Evolutionary conservation across 345 rosid genomes (phyloP).

Genomic region (Ricinus communis): DNA sequence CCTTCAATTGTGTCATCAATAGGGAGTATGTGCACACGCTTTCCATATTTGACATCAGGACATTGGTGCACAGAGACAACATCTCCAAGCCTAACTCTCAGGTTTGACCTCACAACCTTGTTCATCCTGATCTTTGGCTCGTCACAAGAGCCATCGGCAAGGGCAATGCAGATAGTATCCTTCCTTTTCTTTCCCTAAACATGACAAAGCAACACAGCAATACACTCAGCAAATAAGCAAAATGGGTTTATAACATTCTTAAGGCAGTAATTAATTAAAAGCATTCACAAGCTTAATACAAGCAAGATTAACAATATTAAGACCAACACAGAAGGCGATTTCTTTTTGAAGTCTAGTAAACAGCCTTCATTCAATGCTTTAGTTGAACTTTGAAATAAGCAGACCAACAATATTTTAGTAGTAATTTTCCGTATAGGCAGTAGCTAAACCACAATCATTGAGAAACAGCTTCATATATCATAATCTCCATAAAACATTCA

Average conservation of each 20-base stretch:
- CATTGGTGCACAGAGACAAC: conserved; percentile 35
- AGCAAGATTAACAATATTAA: background rate
- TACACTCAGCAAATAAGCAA: background rate
- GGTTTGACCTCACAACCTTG: conserved; percentile 34
- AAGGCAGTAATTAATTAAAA: background rate
- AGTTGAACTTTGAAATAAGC: background rate
- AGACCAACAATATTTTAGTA: no score
- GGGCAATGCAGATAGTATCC: conserved; percentile 8
- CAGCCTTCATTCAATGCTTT: background rate
- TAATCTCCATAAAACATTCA: background rate
- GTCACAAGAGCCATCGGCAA: conserved; percentile 18
- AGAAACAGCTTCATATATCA: background rate
- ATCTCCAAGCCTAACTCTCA: conserved; percentile 37
- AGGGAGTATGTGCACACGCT: conserved; percentile 91
- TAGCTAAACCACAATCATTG: background rate
- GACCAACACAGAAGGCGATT: background rate
- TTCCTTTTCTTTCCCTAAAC: conserved; percentile 16
- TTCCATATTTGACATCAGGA: conserved; percentile 81
- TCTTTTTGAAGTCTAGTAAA: background rate
- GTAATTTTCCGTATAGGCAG: background rate
- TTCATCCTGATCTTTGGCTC: conserved; percentile 36
- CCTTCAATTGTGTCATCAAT: conserved; percentile 92
- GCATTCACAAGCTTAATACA: background rate
- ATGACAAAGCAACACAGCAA: background rate
- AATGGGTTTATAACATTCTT: background rate